Base-by-base conservation (phyloP, 495 filamentous ascomycete species). In the Hypoxylon perforatum region DNA sequence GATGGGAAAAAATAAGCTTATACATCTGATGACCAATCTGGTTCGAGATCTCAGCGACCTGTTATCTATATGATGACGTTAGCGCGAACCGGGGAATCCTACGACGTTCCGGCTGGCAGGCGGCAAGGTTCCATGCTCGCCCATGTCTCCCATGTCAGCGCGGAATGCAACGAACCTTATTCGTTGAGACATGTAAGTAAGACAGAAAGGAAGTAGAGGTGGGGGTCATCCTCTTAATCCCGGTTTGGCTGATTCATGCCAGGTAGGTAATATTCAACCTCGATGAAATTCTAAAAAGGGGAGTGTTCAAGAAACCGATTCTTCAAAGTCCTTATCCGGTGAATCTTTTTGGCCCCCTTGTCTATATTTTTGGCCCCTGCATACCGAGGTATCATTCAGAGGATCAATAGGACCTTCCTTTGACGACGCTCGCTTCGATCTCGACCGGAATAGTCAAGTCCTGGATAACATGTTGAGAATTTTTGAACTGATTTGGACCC, bases 131-230 rank as follows among this genome's bases (percentile, higher is more conserved):
- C 30, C 30, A 33, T 33, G 30, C 30, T 9, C 30, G 30, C 30
- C 7, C 30, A 33, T 33, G 30, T 33, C 30, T 33, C 22, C 22
- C 19, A 23, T 23, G 45, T 28, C 21, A 47, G 22, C 22, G 45
- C 45, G 22, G 45, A 18, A 47, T 47, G 45, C 21, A 11, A 10
- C 45, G 45, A 47, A 25, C 45, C 45, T 25, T 47, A 47, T 47
- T 47, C 45, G 10, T 10, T 10, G 30, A 33, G 30, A 33, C 30
- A 10, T 47, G 45, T 25, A 47, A 25, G 21, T 28, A 47, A 14
- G 21, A 47, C 45, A 5, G 45, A 19, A 47, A 7, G 45, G 22
- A 45, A n/a, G 8, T 25, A 23, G 45, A 15, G 9, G 21, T 47
- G 21, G 45, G 21, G 45, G 45, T 23, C 7, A 8, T 14, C 1